These are phyloP conservation scores for Talaromyces verruculosus DNA, from an alignment of 2,329 filamentous ascomycete genomes.

Conservation along the genomic window DNA sequence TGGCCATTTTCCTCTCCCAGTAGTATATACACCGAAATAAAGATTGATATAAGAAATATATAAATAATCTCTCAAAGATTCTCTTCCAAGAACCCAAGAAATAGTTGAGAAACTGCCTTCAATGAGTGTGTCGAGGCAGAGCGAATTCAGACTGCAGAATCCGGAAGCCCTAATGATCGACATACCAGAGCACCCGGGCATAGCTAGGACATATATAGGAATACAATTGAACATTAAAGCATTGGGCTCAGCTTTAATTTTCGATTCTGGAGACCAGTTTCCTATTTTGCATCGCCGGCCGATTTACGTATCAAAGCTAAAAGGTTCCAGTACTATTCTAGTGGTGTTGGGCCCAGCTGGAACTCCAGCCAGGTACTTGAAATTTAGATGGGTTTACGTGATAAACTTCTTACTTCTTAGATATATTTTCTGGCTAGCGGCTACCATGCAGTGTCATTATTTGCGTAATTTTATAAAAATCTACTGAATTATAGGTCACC, in stretches of 20 bases:
- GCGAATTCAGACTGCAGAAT: constrained; percentile 14
- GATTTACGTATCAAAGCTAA: constrained; percentile 3
- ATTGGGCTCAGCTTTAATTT: background rate
- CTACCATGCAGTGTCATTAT: background rate
- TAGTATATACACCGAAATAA: background rate
- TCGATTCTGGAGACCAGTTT: constrained; percentile 12
- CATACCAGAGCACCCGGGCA: constrained; percentile 8
- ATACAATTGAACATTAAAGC: background rate
- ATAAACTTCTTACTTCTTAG: background rate
- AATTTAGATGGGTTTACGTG: background rate
- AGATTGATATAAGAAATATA: background rate
- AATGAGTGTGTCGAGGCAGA: background rate
- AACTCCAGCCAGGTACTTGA: background rate
- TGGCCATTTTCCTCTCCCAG: constrained; percentile 5
- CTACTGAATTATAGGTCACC: background rate
- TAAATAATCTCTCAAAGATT: background rate
- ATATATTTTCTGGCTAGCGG: background rate
- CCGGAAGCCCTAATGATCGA: constrained; percentile 13
- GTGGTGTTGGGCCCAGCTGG: background rate
- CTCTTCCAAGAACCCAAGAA: background rate
- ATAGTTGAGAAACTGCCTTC: background rate
- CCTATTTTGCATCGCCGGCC: constrained; percentile 12
- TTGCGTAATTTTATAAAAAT: background rate
- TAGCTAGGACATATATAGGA: constrained; percentile 4
- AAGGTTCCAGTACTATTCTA: background rate